Percentiles rank a stretch among this genome's conserved stretches.
Evolutionary conservation across 1,284 basidiomycete species (phyloP).

Genomic region (Apiotrichum gracile): DNA sequence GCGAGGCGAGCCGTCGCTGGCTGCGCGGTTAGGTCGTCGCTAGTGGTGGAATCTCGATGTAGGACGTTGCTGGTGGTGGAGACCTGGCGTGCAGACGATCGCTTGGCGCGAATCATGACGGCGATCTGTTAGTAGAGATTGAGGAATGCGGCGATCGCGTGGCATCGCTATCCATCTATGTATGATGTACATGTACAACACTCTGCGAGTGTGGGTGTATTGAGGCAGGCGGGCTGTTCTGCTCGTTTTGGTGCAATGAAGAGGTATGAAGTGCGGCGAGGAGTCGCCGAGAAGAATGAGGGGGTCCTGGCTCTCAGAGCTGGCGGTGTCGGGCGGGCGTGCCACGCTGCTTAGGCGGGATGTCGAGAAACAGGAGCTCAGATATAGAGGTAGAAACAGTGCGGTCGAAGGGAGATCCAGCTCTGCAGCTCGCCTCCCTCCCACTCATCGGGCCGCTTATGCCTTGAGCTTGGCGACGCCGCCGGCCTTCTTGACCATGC

Average conservation of each 20-base stretch:
- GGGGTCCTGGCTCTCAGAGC: no score
- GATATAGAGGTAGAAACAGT: no score
- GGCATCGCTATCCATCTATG: conserved; percentile 1
- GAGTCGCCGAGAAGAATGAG: no score
- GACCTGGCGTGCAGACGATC: no score
- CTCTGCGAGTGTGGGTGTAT: background rate
- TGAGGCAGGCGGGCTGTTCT: no score
- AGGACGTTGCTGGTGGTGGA: background rate
- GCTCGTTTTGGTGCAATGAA: background rate
- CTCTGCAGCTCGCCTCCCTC: background rate
- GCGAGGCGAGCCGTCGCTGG: background rate
- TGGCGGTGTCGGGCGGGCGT: no score
- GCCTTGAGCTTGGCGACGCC: conserved; percentile 20
- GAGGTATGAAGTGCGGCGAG: background rate
- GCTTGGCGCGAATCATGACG: no score
- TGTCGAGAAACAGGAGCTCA: no score
- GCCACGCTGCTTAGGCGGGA: no score
- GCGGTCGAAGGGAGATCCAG: no score
- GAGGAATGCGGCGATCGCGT: background rate
- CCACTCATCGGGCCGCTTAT: background rate
- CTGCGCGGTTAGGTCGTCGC: background rate
- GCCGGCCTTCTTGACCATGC: conserved; percentile 42
- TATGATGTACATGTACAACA: conserved; percentile 5
- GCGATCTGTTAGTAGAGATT: background rate
- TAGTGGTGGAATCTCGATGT: background rate